Conservation (phyloP, 1,139 yeast genomes). For the Ashbya aceris region DNA sequence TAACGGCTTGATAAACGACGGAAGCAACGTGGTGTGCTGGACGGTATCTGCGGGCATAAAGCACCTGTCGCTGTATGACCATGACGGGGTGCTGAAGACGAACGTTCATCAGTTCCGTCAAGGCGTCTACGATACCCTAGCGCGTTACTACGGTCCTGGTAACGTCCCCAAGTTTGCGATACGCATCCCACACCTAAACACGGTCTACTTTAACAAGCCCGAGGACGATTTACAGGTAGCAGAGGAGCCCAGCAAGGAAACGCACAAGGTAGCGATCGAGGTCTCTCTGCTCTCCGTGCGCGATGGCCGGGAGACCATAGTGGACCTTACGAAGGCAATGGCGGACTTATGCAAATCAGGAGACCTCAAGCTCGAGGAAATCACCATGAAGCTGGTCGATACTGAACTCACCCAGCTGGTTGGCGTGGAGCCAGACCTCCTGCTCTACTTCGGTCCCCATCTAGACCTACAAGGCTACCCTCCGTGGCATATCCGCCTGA, state of each 20-base stretch:
- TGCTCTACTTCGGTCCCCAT: constrained; percentile 75
- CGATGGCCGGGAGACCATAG: constrained; percentile 87
- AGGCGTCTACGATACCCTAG: constrained; percentile 51
- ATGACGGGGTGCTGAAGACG: constrained; percentile 56
- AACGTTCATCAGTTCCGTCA: constrained; percentile 50
- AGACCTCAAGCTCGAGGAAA: constrained; percentile 56
- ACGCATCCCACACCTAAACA: constrained; percentile 53
- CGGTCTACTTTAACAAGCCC: constrained; percentile 37
- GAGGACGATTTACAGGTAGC: constrained; percentile 31
- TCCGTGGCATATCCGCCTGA: constrained; percentile 92
- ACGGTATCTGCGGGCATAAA: constrained; percentile 75
- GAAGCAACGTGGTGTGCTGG: constrained; percentile 81
- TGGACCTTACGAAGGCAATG: constrained; percentile 80
- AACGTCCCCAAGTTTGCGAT: constrained; percentile 53
- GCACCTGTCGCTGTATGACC: constrained; percentile 67
- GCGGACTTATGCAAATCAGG: constrained; percentile 60
- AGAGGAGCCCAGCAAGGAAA: constrained; percentile 15
- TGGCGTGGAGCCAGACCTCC: constrained; percentile 83
- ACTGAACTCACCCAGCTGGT: constrained; percentile 67
- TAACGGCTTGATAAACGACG: constrained; percentile 69
- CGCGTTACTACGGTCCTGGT: constrained; percentile 65
- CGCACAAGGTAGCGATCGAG: constrained; percentile 41
- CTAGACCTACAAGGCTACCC: constrained; percentile 91
- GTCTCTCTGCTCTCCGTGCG: constrained; percentile 59
- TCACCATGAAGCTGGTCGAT: constrained; percentile 66